Conservation (phyloP, 345 rosid species). For the Fremontodendron californicum region DNA sequence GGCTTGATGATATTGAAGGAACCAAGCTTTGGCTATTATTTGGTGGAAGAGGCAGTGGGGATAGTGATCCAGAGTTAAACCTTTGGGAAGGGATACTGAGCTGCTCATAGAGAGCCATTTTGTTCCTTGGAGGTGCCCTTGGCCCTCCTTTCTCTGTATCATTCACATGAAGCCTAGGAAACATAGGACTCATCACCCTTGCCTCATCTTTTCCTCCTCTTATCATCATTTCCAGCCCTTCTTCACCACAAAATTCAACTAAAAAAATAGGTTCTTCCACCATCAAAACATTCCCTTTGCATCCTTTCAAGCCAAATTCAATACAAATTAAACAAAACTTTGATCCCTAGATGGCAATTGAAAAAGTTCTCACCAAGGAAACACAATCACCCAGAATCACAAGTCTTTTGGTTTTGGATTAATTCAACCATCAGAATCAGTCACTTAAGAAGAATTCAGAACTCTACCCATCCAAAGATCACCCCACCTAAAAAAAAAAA, state of each 20-base stretch:
- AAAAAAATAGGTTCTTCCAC: neutral
- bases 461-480: conserved; percentile 10
- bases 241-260: conserved; percentile 20
- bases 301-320: conserved; percentile 6
- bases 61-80: conserved; percentile 28
- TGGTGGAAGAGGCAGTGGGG: conserved; percentile 36
- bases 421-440: conserved; percentile 15
- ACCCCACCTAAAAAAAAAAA: conserved; percentile 27
- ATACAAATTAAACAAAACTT: neutral
- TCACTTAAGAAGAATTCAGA: neutral
- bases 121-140: conserved; percentile 71
- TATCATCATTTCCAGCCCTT: conserved; percentile 24
- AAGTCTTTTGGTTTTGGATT: neutral
- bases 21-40: conserved; percentile 23
- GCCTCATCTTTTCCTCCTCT: conserved; percentile 46
- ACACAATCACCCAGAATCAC: neutral
- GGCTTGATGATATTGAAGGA: conserved; percentile 36
- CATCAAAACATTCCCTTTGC: conserved; percentile 18
- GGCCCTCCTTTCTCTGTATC: conserved; percentile 63
- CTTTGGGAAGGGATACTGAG: conserved; percentile 57
- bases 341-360: neutral
- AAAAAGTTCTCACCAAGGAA: neutral
- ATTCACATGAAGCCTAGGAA: conserved; percentile 68
- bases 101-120: conserved; percentile 77
- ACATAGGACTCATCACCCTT: conserved; percentile 47